Evolutionary conservation across 768 basidiomycete species (phyloP).

Genomic region (Daedaleopsis nitida): DNA sequence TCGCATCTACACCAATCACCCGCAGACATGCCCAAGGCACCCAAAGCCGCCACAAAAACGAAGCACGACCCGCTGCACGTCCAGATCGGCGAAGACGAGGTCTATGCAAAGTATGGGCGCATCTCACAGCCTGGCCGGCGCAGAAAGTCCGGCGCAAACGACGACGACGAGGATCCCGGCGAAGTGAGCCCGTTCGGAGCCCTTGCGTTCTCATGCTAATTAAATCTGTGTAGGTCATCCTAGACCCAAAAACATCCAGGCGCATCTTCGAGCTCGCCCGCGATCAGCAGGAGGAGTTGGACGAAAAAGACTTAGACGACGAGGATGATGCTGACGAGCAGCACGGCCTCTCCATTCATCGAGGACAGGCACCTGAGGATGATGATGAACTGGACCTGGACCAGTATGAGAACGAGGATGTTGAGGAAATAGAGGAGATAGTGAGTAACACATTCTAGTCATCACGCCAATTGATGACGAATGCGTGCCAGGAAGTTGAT

Average conservation of each 20-base stretch:
- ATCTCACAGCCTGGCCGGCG: slow-evolving; percentile 77
- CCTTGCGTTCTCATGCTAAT: not conserved
- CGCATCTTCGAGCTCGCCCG: slow-evolving; percentile 91
- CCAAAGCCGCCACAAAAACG: slow-evolving; percentile 53
- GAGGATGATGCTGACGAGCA: slow-evolving; percentile 41
- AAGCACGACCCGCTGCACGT: slow-evolving; percentile 88
- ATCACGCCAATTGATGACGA: slow-evolving; percentile 5
- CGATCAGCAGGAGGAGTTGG: slow-evolving; percentile 91
- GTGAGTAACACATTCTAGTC: slow-evolving; percentile 35
- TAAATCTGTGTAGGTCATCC: slow-evolving; percentile 48
- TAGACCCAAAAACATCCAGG: slow-evolving; percentile 81
- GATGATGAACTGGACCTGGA: slow-evolving; percentile 33
- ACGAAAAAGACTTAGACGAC: slow-evolving; percentile 60
- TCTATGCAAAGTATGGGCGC: slow-evolving; percentile 75
- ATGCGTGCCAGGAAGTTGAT: slow-evolving; percentile 74
- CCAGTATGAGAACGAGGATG: slow-evolving; percentile 43
- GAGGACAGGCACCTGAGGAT: slow-evolving; percentile 30
- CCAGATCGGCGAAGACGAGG: slow-evolving; percentile 81
- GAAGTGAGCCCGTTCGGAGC: slow-evolving; percentile 38
- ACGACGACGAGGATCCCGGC: slow-evolving; percentile 59
- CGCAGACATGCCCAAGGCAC: slow-evolving; percentile 63
- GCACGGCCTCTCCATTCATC: slow-evolving; percentile 34
- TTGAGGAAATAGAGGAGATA: slow-evolving; percentile 59
- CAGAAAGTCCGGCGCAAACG: slow-evolving; percentile 54
- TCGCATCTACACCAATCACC: slow-evolving; percentile 13